These are phyloP conservation scores for Citrullus amarus DNA, from an alignment of 306 rosid species.

Conservation along the genomic window DNA sequence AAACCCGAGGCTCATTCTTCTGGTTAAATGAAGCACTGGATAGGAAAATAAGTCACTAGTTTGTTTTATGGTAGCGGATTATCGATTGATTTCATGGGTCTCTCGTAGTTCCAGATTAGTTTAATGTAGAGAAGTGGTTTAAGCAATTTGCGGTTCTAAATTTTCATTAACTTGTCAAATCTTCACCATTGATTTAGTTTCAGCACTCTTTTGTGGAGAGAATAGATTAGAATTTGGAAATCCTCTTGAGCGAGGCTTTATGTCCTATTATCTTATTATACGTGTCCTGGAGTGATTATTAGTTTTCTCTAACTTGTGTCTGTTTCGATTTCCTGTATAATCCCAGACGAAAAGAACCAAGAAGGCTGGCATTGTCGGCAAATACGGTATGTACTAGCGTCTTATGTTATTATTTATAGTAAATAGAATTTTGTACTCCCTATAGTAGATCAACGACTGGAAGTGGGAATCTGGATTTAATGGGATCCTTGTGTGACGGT, in stretches of 20 bases:
- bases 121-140: background rate
- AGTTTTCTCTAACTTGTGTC: background rate
- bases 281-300: background rate
- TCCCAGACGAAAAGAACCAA: conserved; percentile 78
- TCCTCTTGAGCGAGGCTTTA: background rate
- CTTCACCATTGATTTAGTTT: background rate
- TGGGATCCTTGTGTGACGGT: background rate
- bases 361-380: conserved; percentile 86
- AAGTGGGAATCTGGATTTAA: background rate
- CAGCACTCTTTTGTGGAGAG: background rate
- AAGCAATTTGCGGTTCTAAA: too few relatives aligned
- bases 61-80: background rate
- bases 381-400: conserved; percentile 43
- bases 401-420: background rate
- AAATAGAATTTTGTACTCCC: background rate
- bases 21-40: background rate
- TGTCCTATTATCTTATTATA: background rate
- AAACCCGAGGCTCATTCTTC: background rate
- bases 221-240: background rate
- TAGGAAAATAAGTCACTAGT: background rate
- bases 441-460: background rate
- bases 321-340: background rate
- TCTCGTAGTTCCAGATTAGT: background rate
- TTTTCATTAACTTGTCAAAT: background rate
- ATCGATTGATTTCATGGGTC: background rate